Conservation (phyloP, 2,329 filamentous ascomycete genomes). For the Teratosphaeria gauchensis region DNA sequence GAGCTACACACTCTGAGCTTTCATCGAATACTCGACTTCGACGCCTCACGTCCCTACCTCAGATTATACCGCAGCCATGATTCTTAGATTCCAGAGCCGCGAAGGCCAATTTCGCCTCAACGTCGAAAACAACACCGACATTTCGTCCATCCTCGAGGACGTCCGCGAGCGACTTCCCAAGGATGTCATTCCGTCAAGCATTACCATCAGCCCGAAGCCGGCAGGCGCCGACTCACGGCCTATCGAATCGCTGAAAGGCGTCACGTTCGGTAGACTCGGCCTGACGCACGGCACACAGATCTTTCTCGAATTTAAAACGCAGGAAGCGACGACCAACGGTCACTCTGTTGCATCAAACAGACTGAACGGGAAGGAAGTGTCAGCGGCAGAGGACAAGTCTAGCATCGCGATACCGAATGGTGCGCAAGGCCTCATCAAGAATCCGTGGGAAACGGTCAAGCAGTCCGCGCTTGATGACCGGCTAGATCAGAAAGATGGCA, state of each 20-base stretch:
- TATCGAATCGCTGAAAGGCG: constrained; percentile 42
- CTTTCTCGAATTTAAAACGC: constrained; percentile 65
- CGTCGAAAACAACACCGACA: constrained; percentile 64
- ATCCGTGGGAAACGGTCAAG: constrained; percentile 84
- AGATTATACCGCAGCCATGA: constrained; percentile 45
- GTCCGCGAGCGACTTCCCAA: constrained; percentile 52
- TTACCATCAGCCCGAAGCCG: constrained; percentile 51
- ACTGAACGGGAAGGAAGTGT: constrained; percentile 68
- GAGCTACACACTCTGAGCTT: not conserved
- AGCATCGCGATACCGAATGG: constrained; percentile 49
- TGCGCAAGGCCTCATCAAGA: constrained; percentile 59
- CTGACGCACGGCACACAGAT: constrained; percentile 77
- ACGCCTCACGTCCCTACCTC: not conserved
- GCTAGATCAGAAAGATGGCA: constrained; percentile 80
- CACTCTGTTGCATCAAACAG: constrained; percentile 42
- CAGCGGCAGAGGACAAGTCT: constrained; percentile 57
- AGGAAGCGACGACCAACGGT: constrained; percentile 45
- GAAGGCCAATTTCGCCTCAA: constrained; percentile 86
- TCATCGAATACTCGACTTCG: not conserved
- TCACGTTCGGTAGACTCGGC: constrained; percentile 49
- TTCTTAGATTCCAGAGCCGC: constrained; percentile 78
- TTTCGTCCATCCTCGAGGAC: constrained; percentile 48
- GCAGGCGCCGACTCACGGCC: constrained; percentile 49
- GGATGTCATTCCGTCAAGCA: constrained; percentile 44
- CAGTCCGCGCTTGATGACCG: constrained; percentile 81